Evolutionary conservation across 257 asterid species (phyloP), one percentile per base, ranked within the genome.

Genomic region (Solanum microdontum): DNA sequence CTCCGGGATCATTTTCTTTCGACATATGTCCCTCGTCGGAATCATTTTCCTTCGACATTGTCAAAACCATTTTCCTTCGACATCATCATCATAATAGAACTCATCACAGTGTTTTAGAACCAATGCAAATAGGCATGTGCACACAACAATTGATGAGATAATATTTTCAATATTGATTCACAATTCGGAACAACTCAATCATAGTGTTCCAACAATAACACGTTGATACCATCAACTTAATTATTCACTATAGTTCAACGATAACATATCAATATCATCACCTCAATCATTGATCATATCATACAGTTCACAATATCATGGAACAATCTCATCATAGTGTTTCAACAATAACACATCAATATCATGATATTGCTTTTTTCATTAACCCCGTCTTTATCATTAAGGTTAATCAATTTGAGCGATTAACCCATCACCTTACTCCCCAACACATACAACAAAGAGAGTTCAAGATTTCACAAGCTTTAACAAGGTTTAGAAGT

Each of bases 1-100:
- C 21, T 0, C 3, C 2, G 21, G 0, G 2, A 48, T 48, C 1
- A 14, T 48, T 48, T 14, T 13, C 2, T 3, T 48, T 48, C 3
- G 60, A 6, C 23, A 48, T 17, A 48, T 14, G 1, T 48, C 60
- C 5, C 23, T 15, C 3, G 0, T 1, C 8, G 60, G 0, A 2
- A 43, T 43, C 51, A 12, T 43, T 43, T 43, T 12, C 6, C 21
- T 48, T 14, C 7, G 5, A 14, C 21, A 51, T 51, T 3, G 0
- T 0, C 17, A 14, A 0, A 11, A 43, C 13, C 51, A 12, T 43
- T 43, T 43, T 12, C 6, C 21, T 48, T 14, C 1, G 15, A 14
- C 60, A 51, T 51, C 23, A 51, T 51, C 62, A 17, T 15, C 60
- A 48, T 15, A 51, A 51, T 51, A 51, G 62, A 6, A 15, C 62